phyloP scores from a whole-genome alignment of 257 asterid genomes.

The Buddleja alternifolia region DNA sequence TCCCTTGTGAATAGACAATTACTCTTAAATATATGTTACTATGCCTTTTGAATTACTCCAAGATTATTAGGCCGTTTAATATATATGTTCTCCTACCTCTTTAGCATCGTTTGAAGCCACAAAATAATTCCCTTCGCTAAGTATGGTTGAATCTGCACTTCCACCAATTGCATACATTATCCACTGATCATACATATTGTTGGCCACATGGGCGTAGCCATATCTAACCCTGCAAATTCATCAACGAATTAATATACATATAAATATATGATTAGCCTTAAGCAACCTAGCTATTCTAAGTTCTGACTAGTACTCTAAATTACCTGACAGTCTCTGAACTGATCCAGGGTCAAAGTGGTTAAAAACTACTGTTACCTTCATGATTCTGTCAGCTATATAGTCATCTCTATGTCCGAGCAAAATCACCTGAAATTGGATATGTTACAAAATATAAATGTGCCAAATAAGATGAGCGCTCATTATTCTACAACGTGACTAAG shows the following conservation, averaged over 20 bases:
- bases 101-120: slow-evolving; percentile 43
- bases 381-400: slow-evolving; percentile 55
- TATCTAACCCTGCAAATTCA: slow-evolving; percentile 57
- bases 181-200: slow-evolving; percentile 72
- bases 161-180: slow-evolving; percentile 74
- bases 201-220: slow-evolving; percentile 85
- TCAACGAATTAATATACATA: background rate
- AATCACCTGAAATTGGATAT: slow-evolving; percentile 55
- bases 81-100: slow-evolving; percentile 35
- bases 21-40: no score
- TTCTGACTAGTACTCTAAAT: background rate
- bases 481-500: no score
- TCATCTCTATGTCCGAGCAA: slow-evolving; percentile 70
- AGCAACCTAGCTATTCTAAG: background rate
- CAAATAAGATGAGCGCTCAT: no score
- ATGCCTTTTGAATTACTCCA: no score
- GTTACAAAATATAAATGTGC: background rate
- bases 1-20: no score
- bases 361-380: slow-evolving; percentile 76
- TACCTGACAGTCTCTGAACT: slow-evolving; percentile 79
- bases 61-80: no score
- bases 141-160: slow-evolving; percentile 60
- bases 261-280: no score
- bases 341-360: slow-evolving; percentile 90
- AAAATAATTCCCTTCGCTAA: slow-evolving; percentile 68